Base-by-base conservation (phyloP, 2,329 filamentous ascomycete genomes). In the Talaromyces rugulosus region DNA sequence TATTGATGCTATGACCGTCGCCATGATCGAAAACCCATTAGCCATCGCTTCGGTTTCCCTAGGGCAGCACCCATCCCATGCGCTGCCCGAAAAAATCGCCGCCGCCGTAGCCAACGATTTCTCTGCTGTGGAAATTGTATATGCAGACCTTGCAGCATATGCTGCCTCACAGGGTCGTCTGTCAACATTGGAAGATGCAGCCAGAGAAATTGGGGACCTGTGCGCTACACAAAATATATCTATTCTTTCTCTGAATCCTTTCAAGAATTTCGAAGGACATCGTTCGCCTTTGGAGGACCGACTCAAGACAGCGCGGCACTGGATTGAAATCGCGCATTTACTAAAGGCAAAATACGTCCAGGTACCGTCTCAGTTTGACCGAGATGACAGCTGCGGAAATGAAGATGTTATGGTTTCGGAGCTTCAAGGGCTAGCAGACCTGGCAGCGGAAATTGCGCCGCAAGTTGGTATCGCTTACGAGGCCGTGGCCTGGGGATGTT, bases 211-310 rank as follows among this genome's bases (percentile, higher is more conserved):
- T 2, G 27, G 36, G 0, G 4, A 16, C 16, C 27, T 60, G 11
- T 60, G 51, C 30, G 7, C 12, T 30, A 34, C 52, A 1, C 12
- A 62, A n/a, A 47, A 33, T 11, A n/a, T 62, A 14, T 5, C 23
- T 16, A 28, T 62, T 3, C 30, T 62, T 18, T 62, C 60, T 14
- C 16, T 62, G 3, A 58, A 57, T 12, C 60, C 60, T 16, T 54
- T 62, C 60, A 71, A 75, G 60, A 75, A 76, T 62, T 77, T 72
- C 59, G 74, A 78, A 63, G 75, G 74, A 34, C 60, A 70, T 16
- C 60, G 57, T 28, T 64, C 68, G 0, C 67, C 71, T 0, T 62
- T 77, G 1, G 6, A 60, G 1, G 65, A 70, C 1, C 66, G 75
- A 58, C 67, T 78, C 2, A 27, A 65, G 2, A 63, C 58, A 2